Conservation (phyloP, 2,329 filamentous ascomycete genomes). For the Fusarium sp. region DNA sequence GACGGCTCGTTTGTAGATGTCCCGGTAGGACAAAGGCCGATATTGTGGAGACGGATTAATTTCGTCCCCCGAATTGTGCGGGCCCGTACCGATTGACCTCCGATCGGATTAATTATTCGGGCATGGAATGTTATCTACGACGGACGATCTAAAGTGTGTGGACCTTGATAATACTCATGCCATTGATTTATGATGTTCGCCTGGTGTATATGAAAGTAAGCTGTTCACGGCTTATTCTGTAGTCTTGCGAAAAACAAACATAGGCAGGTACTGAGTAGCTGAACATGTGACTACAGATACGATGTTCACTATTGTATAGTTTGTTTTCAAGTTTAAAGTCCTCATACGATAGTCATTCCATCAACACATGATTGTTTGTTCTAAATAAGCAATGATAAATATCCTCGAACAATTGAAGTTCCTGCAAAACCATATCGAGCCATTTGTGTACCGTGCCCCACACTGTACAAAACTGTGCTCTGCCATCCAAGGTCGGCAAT, state of each 20-base stretch:
- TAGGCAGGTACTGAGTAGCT: too few relatives aligned
- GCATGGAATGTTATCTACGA: neutral
- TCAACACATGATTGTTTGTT: neutral
- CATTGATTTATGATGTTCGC: too few relatives aligned
- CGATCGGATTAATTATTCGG: conserved; percentile 14
- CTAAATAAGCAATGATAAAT: neutral
- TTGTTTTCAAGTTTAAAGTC: neutral
- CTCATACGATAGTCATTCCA: neutral
- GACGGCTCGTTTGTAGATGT: neutral
- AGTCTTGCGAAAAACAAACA: too few relatives aligned
- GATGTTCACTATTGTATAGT: too few relatives aligned
- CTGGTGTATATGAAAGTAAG: too few relatives aligned
- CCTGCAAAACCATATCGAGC: neutral
- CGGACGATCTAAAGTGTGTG: neutral
- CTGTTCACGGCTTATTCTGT: too few relatives aligned
- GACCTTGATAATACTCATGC: neutral
- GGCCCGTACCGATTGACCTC: neutral
- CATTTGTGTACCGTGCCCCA: conserved; percentile 26
- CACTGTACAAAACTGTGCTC: conserved; percentile 42
- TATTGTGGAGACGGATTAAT: conserved; percentile 22
- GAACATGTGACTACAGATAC: neutral
- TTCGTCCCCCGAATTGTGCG: conserved; percentile 25
- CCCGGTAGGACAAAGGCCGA: conserved; percentile 9
- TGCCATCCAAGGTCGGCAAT: conserved; percentile 41
- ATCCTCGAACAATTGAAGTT: neutral